Percentiles rank a stretch among this genome's conserved stretches.
These are phyloP conservation scores for Verticillium zaregamsianum DNA, from an alignment of 2,329 filamentous ascomycete species.

Conservation along the genomic window DNA sequence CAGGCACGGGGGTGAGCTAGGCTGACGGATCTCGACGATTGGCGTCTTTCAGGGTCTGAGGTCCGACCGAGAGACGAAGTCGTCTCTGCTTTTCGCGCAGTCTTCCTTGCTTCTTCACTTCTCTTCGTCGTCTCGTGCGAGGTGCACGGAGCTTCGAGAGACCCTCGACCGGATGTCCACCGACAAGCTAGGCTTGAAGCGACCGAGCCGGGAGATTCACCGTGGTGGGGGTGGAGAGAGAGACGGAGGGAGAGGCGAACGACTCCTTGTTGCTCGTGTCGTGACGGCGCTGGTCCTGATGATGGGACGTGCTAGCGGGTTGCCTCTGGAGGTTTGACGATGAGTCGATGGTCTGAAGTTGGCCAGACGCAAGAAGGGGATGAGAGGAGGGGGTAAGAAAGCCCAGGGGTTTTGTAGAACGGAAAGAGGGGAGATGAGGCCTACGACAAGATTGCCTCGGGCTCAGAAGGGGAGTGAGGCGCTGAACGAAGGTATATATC, in stretches of 20 bases:
- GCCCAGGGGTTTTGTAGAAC: slow-evolving; percentile 7
- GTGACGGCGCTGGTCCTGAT: background rate
- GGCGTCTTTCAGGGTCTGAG: slow-evolving; percentile 13
- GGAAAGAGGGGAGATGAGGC: slow-evolving; percentile 1
- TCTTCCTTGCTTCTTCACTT: slow-evolving; percentile 2
- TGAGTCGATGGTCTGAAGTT: background rate
- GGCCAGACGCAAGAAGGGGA: background rate
- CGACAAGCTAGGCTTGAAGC: slow-evolving; percentile 8
- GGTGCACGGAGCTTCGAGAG: slow-evolving; percentile 14
- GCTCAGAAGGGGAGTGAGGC: slow-evolving; percentile 10
- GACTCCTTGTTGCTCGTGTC: background rate
- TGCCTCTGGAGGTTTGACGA: background rate
- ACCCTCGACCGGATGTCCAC: slow-evolving; percentile 5
- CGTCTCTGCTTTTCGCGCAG: slow-evolving; percentile 5
- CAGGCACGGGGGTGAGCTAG: slow-evolving; percentile 13
- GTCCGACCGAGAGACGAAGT: slow-evolving; percentile 12
- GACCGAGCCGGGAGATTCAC: slow-evolving; percentile 13
- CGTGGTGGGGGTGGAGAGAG: slow-evolving; percentile 11
- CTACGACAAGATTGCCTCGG: slow-evolving; percentile 12
- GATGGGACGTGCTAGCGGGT: background rate
- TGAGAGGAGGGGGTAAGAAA: background rate
- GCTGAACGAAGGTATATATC: slow-evolving; percentile 18
- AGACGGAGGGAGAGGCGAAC: background rate
- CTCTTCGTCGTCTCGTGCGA: slow-evolving; percentile 5
- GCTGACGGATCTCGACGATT: slow-evolving; percentile 13